phyloP scores from a whole-genome alignment of 2,329 filamentous ascomycete species.

The Pestalotiopsis sp. region DNA sequence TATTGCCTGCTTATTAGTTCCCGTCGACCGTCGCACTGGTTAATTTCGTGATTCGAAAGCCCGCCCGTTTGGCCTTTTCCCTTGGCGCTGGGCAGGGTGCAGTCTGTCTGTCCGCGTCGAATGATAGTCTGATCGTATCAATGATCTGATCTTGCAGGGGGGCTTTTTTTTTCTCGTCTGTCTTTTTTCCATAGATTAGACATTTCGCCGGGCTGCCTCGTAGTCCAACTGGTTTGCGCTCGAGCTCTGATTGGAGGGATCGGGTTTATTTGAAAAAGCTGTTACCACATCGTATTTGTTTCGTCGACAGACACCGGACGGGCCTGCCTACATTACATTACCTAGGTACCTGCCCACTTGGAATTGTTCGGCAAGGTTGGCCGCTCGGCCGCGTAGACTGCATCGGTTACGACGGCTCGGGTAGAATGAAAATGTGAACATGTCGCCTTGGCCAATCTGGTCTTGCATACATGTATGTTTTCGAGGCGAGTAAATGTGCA shows the following conservation, averaged over 20 bases:
- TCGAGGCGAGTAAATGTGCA: too few species aligned
- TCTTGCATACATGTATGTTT: neutral
- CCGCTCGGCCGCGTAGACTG: neutral
- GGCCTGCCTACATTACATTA: too few species aligned
- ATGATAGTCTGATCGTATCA: neutral
- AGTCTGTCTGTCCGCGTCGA: neutral
- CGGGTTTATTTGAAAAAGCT: neutral
- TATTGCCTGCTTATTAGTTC: neutral
- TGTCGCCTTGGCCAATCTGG: neutral
- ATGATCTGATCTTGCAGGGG: neutral
- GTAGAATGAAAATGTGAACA: neutral
- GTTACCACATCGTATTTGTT: slow-evolving; percentile 5
- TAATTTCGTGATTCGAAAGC: neutral
- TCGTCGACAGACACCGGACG: neutral
- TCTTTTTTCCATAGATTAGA: neutral
- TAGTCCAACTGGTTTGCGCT: neutral
- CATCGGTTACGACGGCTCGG: neutral
- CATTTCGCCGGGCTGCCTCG: neutral
- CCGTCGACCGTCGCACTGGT: neutral
- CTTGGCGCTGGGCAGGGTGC: neutral
- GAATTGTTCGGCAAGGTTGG: neutral
- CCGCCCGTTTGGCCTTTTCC: neutral
- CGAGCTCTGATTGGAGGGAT: slow-evolving; percentile 1
- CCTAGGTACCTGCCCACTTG: neutral
- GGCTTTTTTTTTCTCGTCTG: neutral